A percentile compares a stretch with the other conserved stretches of the same genome.
Conservation (phyloP, 2,329 filamentous ascomycete genomes). For the Clonostachys rosea region DNA sequence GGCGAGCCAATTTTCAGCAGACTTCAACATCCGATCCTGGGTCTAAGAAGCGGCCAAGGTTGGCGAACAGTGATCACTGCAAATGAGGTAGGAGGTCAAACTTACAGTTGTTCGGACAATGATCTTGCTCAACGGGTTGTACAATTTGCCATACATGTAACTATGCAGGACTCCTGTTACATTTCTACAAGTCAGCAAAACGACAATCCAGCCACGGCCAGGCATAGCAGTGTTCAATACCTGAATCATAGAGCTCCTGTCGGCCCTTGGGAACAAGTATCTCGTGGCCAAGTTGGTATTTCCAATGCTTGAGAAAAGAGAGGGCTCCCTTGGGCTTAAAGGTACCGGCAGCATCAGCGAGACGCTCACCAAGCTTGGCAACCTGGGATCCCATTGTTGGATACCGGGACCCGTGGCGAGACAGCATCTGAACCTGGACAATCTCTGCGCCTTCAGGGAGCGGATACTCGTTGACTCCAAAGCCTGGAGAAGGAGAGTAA, state of each 20-base stretch:
- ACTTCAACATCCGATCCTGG: constrained; percentile 73
- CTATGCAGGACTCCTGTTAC: constrained; percentile 58
- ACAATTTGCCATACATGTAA: constrained; percentile 68
- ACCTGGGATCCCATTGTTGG: constrained; percentile 59
- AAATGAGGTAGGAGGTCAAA: neutral
- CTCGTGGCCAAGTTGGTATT: constrained; percentile 63
- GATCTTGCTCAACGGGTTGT: constrained; percentile 68
- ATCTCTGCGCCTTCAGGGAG: constrained; percentile 64
- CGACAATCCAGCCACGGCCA: neutral
- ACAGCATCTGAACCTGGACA: constrained; percentile 66
- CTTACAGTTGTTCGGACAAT: constrained; percentile 63
- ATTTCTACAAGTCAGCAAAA: neutral
- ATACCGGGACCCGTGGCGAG: constrained; percentile 70
- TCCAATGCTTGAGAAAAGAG: constrained; percentile 65
- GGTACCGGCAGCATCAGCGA: constrained; percentile 47
- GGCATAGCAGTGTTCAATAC: constrained; percentile 11
- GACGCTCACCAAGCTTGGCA: constrained; percentile 46
- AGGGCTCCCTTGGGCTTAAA: constrained; percentile 54
- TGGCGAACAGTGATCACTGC: neutral
- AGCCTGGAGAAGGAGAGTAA: constrained; percentile 68
- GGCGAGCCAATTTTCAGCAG: constrained; percentile 72
- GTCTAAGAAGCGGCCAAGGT: constrained; percentile 33
- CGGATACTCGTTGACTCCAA: constrained; percentile 69
- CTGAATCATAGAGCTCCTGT: constrained; percentile 67
- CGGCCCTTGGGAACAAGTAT: constrained; percentile 70